Base-by-base conservation (phyloP, 2,329 filamentous ascomycete genomes). In the Venturia pyrina region DNA sequence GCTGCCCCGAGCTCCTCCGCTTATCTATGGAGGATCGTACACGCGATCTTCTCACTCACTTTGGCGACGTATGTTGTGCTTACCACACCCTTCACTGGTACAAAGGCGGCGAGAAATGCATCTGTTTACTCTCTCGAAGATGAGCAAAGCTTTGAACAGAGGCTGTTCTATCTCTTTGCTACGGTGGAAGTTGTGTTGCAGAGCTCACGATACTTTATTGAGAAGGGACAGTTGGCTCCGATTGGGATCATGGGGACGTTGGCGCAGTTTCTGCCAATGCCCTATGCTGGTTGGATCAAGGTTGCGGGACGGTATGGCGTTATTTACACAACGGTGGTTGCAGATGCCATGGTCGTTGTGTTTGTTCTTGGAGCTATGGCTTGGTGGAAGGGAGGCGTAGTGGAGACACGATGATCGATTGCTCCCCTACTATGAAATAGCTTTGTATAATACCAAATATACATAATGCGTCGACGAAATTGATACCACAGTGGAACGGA, bases 161-260 rank as follows among this genome's bases (percentile, higher is more conserved):
- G 82, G 68, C 88, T 92, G 76, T 92, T 93, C 76, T 91, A 87
- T 79, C 82, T 89, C n/a, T 95, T 93, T 73, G 87, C 89, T 6
- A 91, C 89, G 0, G 87, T 85, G 41, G 89, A 95, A 78, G 82
- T 90, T 13, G 74, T 90, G 64, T 79, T 93, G 68, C 85, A 93
- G 69, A 88, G 86, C 1, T 87, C 84, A 40, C 81, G 89, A 32
- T 90, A 88, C 73, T 86, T 91, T 70, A 72, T 91, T 63, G 89
- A 91, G 70, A 85, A 84, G 70, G 83, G 83, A 37, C 77, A 77
- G 67, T 73, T 83, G 59, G 83, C 84, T 67, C 84, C 83, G 3
- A 76, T 79, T 34, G 88, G 89, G 3, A 82, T 89, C 66, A 70
- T 91, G 68, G 86, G 86, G 68, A 88, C 82, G 32, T 77, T 88